Evolutionary conservation across 1,284 basidiomycete species (phyloP).

Genomic region (Schizophyllum amplum): DNA sequence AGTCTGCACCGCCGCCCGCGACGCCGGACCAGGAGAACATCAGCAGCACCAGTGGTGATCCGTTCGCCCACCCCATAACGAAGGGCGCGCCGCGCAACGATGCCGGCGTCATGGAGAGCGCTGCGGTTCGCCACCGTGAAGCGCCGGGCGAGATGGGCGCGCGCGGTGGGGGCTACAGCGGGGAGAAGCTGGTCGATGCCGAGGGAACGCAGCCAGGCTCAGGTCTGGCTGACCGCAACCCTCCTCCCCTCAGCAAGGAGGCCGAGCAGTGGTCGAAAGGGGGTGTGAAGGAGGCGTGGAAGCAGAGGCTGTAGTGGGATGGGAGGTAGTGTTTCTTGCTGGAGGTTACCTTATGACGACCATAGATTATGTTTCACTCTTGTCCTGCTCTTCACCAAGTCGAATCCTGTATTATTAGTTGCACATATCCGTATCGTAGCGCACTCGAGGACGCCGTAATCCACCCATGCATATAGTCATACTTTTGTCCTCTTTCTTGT

Average conservation of each 20-base stretch:
- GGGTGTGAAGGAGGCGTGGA: slow-evolving; percentile 39
- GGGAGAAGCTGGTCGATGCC: slow-evolving; percentile 27
- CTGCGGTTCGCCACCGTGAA: slow-evolving; percentile 31
- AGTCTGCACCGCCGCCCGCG: slow-evolving; percentile 31
- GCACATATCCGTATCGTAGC: not conserved
- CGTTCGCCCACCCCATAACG: slow-evolving; percentile 35
- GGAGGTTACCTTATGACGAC: not conserved
- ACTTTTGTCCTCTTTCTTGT: too few relatives aligned
- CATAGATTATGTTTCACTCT: too few relatives aligned
- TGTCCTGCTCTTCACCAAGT: not conserved
- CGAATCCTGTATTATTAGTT: not conserved
- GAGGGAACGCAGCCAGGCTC: slow-evolving; percentile 24
- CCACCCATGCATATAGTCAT: not conserved
- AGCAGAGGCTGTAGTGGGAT: slow-evolving; percentile 19
- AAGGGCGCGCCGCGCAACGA: slow-evolving; percentile 24
- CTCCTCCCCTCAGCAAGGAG: slow-evolving; percentile 30
- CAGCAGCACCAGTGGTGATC: slow-evolving; percentile 34
- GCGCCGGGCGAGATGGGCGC: slow-evolving; percentile 37
- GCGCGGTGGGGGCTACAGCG: slow-evolving; percentile 33
- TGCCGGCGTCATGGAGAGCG: slow-evolving; percentile 37
- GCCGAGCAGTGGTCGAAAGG: slow-evolving; percentile 38
- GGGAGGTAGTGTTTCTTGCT: not conserved
- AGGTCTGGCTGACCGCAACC: slow-evolving; percentile 36
- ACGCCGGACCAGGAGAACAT: slow-evolving; percentile 22
- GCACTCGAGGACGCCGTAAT: not conserved